phyloP scores from a whole-genome alignment of 805 yeast genomes.

The Wickerhamiella sorbophila region DNA sequence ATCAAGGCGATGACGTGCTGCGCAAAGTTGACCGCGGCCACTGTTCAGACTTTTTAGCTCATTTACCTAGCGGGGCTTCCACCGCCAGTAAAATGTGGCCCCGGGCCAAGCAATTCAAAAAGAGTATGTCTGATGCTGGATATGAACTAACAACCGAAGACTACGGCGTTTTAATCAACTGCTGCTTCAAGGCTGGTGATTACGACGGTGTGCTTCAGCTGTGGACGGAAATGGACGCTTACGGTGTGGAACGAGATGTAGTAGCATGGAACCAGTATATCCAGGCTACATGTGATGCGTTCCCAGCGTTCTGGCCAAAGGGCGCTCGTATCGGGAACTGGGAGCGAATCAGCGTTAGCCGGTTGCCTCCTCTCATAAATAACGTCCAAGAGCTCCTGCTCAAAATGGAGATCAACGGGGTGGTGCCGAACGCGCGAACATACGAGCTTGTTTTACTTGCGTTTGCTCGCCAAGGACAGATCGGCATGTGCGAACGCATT shows the following conservation, averaged over 20 bases:
- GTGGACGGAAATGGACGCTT: slow-evolving; percentile 18
- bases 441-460: slow-evolving; percentile 23
- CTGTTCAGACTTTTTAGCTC: slow-evolving; percentile 1
- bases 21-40: not conserved
- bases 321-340: not conserved
- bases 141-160: slow-evolving; percentile 14
- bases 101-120: slow-evolving; percentile 13
- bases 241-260: slow-evolving; percentile 14
- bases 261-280: slow-evolving; percentile 25
- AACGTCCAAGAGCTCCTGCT: slow-evolving; percentile 17
- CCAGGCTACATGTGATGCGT: slow-evolving; percentile 21
- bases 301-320: slow-evolving; percentile 20
- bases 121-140: slow-evolving; percentile 12
- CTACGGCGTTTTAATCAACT: slow-evolving; percentile 18
- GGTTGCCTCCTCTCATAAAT: slow-evolving; percentile 12
- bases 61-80: slow-evolving; percentile 14
- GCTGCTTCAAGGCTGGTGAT: slow-evolving; percentile 19
- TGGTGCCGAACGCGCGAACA: slow-evolving; percentile 22
- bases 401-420: slow-evolving; percentile 20
- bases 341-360: slow-evolving; percentile 3
- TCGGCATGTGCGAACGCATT: slow-evolving; percentile 15
- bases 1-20: not conserved
- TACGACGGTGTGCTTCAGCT: slow-evolving; percentile 13
- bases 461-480: slow-evolving; percentile 19
- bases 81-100: slow-evolving; percentile 15